Evolutionary conservation across 192 early-diverging fungal genomes (phyloP), one percentile per base, ranked within the genome.

Genomic region (Coemansia sp.): DNA sequence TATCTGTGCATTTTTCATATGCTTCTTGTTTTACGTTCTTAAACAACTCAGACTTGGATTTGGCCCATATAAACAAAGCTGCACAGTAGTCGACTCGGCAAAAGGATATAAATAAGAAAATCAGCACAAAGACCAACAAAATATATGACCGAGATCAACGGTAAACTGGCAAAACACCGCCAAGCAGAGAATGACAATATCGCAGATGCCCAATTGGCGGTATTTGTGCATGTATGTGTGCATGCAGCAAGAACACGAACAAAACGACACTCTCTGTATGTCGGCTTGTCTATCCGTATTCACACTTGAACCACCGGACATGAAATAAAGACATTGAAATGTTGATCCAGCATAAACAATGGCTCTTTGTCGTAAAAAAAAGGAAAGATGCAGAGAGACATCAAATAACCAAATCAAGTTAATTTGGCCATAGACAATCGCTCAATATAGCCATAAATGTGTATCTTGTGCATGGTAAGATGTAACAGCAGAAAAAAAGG

Each of bases 321-420:
- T 45, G 7, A 45, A 45, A 45, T 45, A 45, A 45, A 45, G 5
- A 7, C 16, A 36, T 14, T 11, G 42, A 45, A 45, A 45, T 45
- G 42, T 45, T 45, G 42, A 45, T 14, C 5, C 42, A 11, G 10
- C 42, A 45, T 11, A 25, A 52, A 29, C 51, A 52, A 52, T 52
- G 22, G 2, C 51, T 52, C 51, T 22, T 4, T 52, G 18, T 29
- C 2, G 11, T 22, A 52, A 52, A 52, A 12, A 29, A 25, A 52
- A 14, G 25, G 5, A 52, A 52, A 52, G 22, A 22, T 52, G 51
- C 51, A 52, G 42, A 45, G 42, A 45, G 12, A 12, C 42, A 45
- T 45, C 42, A 45, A 45, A 45, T 45, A 45, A 45, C 42, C 12
- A 45, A 45, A 45, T 45, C 42, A 45, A 45, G 42, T 45, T 45